Evolutionary conservation across 225 moss, liverwort and hornwort species (phyloP), one percentile per base, ranked within the genome.

Genomic region (Takakia lepidozioides): DNA sequence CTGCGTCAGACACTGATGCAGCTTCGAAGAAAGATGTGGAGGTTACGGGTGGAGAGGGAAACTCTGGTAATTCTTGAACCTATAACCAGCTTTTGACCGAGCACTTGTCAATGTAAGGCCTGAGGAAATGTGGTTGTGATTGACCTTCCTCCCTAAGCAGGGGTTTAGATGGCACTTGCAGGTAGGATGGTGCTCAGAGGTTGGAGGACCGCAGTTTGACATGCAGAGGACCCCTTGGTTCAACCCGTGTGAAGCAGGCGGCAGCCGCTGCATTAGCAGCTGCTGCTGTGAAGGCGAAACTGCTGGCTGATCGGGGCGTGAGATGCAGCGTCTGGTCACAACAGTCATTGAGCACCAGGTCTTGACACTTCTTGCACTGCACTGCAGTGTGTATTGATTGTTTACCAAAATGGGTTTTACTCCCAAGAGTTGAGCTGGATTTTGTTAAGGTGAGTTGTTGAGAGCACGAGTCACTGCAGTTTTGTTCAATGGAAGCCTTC

Each of bases 261-360:
- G 91, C 87, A 46, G 77, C 76, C 27, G 85, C 80, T 56, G 91
- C 98, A 19, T 64, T 98, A 15, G 98, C 87, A 28, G 91, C 87
- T 58, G 91, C 91, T 43, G 85, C 98, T 38, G 87, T 91, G 48
- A 98, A 91, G 65, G 85, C 98, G 52, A 91, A 91, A 69, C 74
- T 98, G 40, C 66, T 98, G 52, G 91, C 91, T 41, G 91, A 98
- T 54, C 98, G 91, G 59, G 91, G 59, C 85, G 87, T 55, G 98
- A 98, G 69, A 91, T 98, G 71, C 83, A 91, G 62, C 67, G 83
- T 29, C 78, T 91, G 57, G 65, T 91, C 10, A 56, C 74, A 48
- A 61, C 64, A 59, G 83, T 91, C 10, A 81, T 87, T 59, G 98
- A 98, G 23, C 83, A 81, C 52, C 98, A 98, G 98, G 98, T 91